A percentile compares a stretch with the other conserved stretches of the same genome.
These are phyloP conservation scores for Lotus japonicus DNA, from an alignment of 306 rosid species.

Conservation along the genomic window DNA sequence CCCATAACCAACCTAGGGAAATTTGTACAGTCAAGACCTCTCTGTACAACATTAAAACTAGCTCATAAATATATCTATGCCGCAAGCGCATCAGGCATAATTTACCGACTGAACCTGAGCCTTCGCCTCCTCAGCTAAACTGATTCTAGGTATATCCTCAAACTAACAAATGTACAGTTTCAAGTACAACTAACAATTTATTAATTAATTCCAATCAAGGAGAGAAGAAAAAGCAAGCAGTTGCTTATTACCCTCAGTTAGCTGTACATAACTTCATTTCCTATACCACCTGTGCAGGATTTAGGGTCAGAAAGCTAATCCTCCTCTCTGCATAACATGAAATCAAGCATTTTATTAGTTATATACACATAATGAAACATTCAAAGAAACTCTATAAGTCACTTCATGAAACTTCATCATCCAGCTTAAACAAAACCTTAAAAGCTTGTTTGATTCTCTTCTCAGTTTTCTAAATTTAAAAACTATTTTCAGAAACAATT, in stretches of 20 bases:
- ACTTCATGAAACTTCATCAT: background rate
- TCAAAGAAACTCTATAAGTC: background rate
- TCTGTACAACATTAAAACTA: slow-evolving; percentile 34
- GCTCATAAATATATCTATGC: slow-evolving; percentile 38
- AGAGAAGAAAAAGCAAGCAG: background rate
- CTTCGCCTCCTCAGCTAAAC: slow-evolving; percentile 35
- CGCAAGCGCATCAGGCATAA: slow-evolving; percentile 36
- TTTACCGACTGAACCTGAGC: slow-evolving; percentile 33
- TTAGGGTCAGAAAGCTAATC: slow-evolving; percentile 69
- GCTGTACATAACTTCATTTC: slow-evolving; percentile 62
- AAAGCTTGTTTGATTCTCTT: too few species aligned
- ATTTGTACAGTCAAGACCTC: slow-evolving; percentile 32
- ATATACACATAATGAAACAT: background rate
- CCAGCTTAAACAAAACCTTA: background rate
- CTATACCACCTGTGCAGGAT: slow-evolving; percentile 69
- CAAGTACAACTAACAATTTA: slow-evolving; percentile 62
- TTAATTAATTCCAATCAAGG: slow-evolving; percentile 41
- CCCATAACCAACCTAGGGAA: slow-evolving; percentile 21
- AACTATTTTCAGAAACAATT: too few species aligned
- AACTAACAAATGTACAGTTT: slow-evolving; percentile 88
- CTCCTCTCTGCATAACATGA: slow-evolving; percentile 75
- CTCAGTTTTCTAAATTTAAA: too few species aligned
- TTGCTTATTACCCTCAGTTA: slow-evolving; percentile 70
- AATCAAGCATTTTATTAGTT: background rate
- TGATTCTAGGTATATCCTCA: slow-evolving; percentile 62